Conservation (phyloP, 176 grass and related monocot species). For the Ensete glaucum region DNA sequence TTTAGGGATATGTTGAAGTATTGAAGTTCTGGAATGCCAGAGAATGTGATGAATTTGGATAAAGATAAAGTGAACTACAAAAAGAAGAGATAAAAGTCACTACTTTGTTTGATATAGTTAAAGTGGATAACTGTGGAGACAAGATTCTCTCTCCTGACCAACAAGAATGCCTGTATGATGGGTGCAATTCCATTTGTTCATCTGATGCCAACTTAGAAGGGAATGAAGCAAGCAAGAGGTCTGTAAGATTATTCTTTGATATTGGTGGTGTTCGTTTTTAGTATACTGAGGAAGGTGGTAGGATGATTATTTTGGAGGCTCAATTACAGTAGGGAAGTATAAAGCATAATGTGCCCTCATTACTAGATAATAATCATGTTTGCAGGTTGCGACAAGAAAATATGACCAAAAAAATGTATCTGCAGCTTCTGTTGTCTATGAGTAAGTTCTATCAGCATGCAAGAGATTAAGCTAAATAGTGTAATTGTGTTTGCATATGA, state of each 20-base stretch:
- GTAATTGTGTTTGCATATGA: not conserved
- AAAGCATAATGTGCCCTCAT: too few species aligned
- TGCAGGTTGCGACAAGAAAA: not conserved
- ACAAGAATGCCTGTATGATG: not conserved
- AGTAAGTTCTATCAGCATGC: not conserved
- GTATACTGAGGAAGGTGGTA: not conserved
- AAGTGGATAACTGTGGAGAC: too few species aligned
- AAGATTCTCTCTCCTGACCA: not conserved
- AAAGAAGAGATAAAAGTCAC: too few species aligned
- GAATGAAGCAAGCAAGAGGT: too few species aligned
- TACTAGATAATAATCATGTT: too few species aligned
- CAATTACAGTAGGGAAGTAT: too few species aligned
- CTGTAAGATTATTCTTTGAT: too few species aligned
- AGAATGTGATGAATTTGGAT: too few species aligned
- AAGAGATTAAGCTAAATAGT: not conserved
- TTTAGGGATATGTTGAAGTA: not conserved
- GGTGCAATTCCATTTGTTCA: not conserved
- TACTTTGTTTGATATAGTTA: too few species aligned
- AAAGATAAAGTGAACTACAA: too few species aligned
- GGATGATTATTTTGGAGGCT: not conserved
- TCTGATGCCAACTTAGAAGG: not conserved
- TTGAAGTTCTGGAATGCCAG: not conserved
- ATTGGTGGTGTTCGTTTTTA: too few species aligned
- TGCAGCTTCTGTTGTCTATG: not conserved
- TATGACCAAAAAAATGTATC: not conserved